These are phyloP conservation scores for Amanita pseudoporphyria DNA, from an alignment of 768 basidiomycete genomes.

Conservation along the genomic window DNA sequence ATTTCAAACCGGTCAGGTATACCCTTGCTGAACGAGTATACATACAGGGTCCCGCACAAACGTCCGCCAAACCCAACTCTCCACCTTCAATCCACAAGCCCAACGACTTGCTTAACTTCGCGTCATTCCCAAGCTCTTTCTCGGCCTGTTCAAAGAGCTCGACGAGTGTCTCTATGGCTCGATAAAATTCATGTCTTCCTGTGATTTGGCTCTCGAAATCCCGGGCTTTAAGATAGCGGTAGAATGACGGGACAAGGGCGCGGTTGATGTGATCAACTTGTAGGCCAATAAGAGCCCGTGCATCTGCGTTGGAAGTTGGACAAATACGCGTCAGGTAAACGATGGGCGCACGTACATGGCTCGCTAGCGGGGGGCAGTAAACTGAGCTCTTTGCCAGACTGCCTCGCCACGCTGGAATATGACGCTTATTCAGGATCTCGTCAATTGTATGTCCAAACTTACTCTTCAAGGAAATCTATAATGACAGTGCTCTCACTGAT, in stretches of 20 bases:
- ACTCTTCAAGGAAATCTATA: conserved; percentile 75
- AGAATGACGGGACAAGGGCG: conserved; percentile 58
- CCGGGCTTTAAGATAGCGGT: conserved; percentile 67
- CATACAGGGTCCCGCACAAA: conserved; percentile 65
- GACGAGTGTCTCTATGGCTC: conserved; percentile 41
- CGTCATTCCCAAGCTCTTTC: conserved; percentile 31
- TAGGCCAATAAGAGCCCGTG: conserved; percentile 55
- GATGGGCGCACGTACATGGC: conserved; percentile 38
- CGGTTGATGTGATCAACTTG: conserved; percentile 63
- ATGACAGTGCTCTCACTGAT: conserved; percentile 78
- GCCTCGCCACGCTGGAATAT: conserved; percentile 10
- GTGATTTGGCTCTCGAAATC: conserved; percentile 40
- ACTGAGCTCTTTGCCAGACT: conserved; percentile 28
- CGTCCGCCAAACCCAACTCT: conserved; percentile 51
- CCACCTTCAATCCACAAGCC: conserved; percentile 53
- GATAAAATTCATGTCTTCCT: conserved; percentile 43
- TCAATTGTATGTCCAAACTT: conserved; percentile 12
- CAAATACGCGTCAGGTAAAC: not conserved
- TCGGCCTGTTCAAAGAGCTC: conserved; percentile 47
- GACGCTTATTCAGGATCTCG: not conserved
- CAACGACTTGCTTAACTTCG: conserved; percentile 26
- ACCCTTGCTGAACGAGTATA: conserved; percentile 9
- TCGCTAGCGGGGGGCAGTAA: conserved; percentile 49
- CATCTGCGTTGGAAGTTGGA: conserved; percentile 31
- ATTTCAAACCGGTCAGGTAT: not conserved